These are phyloP conservation scores for Monascus purpureus DNA, from an alignment of 495 filamentous ascomycete species.

Conservation along the genomic window DNA sequence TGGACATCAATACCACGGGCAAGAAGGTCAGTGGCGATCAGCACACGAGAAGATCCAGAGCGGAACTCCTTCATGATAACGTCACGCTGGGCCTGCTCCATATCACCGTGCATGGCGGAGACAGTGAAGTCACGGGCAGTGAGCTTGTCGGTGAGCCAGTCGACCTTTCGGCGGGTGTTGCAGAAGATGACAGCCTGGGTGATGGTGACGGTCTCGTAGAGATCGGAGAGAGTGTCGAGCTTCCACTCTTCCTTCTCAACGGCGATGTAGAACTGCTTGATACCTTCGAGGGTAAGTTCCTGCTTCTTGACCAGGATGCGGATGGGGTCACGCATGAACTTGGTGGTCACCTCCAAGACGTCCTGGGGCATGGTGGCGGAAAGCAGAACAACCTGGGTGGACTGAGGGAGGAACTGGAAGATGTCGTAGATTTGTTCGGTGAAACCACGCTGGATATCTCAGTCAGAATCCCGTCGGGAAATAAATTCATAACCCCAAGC, in stretches of 20 bases:
- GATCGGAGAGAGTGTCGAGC: constrained; percentile 93
- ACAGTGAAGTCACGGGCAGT: constrained; percentile 96
- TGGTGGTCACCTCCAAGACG: constrained; percentile 97
- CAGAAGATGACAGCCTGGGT: constrained; percentile 99
- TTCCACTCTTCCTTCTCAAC: constrained; percentile 99
- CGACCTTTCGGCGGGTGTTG: constrained; percentile 98
- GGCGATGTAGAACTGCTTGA: constrained; percentile 99
- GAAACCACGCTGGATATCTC: constrained; percentile 66
- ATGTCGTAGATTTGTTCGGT: constrained; percentile 99
- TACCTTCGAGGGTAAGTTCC: constrained; percentile 95
- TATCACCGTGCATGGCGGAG: constrained; percentile 98
- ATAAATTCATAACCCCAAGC: too few relatives aligned
- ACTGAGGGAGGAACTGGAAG: constrained; percentile 93
- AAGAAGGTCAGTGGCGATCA: constrained; percentile 94
- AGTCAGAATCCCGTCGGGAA: too few relatives aligned
- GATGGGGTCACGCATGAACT: constrained; percentile 99
- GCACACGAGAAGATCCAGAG: constrained; percentile 89
- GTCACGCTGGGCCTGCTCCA: constrained; percentile 95
- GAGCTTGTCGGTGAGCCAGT: constrained; percentile 99
- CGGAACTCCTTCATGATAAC: constrained; percentile 99
- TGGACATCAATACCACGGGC: constrained; percentile 99
- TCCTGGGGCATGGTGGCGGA: constrained; percentile 98
- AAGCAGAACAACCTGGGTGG: constrained; percentile 93
- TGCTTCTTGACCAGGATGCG: constrained; percentile 99
- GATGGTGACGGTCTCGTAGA: constrained; percentile 98